Percentiles rank a stretch among this genome's conserved stretches.
phyloP scores from a whole-genome alignment of 768 basidiomycete genomes.

The Russula virescens region DNA sequence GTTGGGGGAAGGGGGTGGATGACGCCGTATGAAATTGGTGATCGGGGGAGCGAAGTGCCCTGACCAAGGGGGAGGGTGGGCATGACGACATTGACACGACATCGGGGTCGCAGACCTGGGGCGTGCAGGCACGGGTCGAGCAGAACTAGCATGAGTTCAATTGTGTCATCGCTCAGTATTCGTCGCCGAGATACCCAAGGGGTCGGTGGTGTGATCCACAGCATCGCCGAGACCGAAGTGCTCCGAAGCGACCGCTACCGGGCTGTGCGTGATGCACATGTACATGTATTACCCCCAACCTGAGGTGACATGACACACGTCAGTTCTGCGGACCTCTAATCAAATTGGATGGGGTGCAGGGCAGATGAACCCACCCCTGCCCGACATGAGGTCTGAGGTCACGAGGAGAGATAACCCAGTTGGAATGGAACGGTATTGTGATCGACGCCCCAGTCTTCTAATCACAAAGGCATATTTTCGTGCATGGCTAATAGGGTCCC shows the following conservation, averaged over 20 bases:
- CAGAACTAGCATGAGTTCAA: not conserved
- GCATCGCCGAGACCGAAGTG: constrained; percentile 88
- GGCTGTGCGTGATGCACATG: too few species aligned
- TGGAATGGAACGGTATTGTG: not conserved
- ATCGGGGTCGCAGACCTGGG: too few species aligned
- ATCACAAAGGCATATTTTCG: too few species aligned
- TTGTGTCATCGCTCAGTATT: not conserved
- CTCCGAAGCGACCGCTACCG: constrained; percentile 88
- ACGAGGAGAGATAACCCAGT: too few species aligned
- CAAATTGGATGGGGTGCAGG: not conserved
- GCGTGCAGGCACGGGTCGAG: too few species aligned
- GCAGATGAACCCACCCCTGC: not conserved
- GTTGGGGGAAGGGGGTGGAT: too few species aligned
- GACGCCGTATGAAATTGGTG: too few species aligned
- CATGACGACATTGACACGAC: too few species aligned
- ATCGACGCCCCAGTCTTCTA: not conserved
- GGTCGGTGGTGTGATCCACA: constrained; percentile 49
- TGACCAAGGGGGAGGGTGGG: too few species aligned
- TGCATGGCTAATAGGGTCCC: too few species aligned
- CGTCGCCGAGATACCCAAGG: not conserved
- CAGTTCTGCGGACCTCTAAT: not conserved
- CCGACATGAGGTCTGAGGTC: not conserved
- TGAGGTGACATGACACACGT: constrained; percentile 27
- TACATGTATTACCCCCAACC: too few species aligned
- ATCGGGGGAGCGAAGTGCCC: too few species aligned